Conservation (phyloP, 1,284 basidiomycete genomes). For the Erythrobasidium hasegawianum region DNA sequence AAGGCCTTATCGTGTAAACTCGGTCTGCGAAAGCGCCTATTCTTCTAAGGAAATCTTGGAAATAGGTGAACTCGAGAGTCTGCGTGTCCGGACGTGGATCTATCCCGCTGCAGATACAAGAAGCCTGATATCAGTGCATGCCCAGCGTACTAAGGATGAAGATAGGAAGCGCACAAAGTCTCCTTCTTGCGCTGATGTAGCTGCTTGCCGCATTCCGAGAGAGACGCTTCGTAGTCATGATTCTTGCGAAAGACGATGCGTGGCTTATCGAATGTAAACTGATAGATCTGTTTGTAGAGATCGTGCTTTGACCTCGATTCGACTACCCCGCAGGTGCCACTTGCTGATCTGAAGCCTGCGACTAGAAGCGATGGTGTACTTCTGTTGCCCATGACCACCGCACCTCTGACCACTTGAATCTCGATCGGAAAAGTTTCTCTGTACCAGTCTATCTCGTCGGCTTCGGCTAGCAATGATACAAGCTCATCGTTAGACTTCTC, state of each 20-base stretch:
- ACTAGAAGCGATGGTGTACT: constrained; percentile 77
- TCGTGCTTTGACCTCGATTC: constrained; percentile 75
- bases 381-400: constrained; percentile 73
- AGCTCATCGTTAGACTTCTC: too few species aligned
- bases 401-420: constrained; percentile 66
- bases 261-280: constrained; percentile 64
- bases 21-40: constrained; percentile 56
- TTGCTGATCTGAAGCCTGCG: constrained; percentile 65
- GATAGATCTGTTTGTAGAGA: constrained; percentile 70
- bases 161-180: background rate
- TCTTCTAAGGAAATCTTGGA: constrained; percentile 55
- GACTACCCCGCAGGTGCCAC: constrained; percentile 72
- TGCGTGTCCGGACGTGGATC: background rate
- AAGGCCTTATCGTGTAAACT: background rate
- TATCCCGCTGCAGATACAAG: background rate
- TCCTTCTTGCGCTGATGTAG: constrained; percentile 7
- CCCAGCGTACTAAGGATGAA: too few species aligned
- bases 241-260: constrained; percentile 70
- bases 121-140: too few species aligned
- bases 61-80: background rate
- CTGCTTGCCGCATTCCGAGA: constrained; percentile 31
- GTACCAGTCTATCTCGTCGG: constrained; percentile 55
- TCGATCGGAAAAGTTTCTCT: constrained; percentile 77
- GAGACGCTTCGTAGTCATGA: constrained; percentile 59
- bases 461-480: constrained; percentile 12